Base-by-base conservation (phyloP, 2,329 filamentous ascomycete genomes). In the Teratosphaeria nubilosa region DNA sequence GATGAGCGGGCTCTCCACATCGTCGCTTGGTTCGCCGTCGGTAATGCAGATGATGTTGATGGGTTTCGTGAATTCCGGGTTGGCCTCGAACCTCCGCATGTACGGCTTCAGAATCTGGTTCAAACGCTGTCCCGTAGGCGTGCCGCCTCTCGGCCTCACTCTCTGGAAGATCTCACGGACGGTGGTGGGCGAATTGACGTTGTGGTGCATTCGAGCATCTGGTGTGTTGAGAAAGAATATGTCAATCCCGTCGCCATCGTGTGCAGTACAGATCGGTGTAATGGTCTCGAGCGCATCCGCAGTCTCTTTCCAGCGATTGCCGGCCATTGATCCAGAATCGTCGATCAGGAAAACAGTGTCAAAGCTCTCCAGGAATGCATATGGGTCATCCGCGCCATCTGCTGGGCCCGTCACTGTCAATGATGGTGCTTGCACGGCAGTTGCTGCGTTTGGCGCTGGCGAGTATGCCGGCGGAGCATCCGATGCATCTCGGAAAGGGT, bases 31-130 rank as follows among this genome's bases (percentile, higher is more conserved):
- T 48, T 79, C 83, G 5, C 94, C 94, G 70, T 97, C 92, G 0
- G 94, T 97, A 68, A 97, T 88, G 62, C 95, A 86, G 66, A 97
- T 96, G 71, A 97, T 81, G 69, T 96, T 96, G 53, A 96, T 76
- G 1, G 91, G 90, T 69, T 90, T 91, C 24, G 87, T 78, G 14
- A 74, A 72, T 2, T 78, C 74, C 0, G 75, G 73, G 20, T 78
- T 70, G 16, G 51, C 37, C 64, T 82, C 76, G 63, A 85, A 82
- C 25, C 76, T 70, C 14, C 74, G 69, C 2, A 95, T 70, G 69
- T 96, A 96, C 0, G 88, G 84, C 52, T 79, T 77, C 5, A 96
- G 77, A 63, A 97, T 91, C 53, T 80, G 73, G 58, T 85, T 78
- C 1, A 96, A 79, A 9, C 88, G 81, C 37, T 76, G 78, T 1